These are phyloP conservation scores for Barnettozyma vustinii DNA, from an alignment of 805 yeast genomes.

Conservation along the genomic window DNA sequence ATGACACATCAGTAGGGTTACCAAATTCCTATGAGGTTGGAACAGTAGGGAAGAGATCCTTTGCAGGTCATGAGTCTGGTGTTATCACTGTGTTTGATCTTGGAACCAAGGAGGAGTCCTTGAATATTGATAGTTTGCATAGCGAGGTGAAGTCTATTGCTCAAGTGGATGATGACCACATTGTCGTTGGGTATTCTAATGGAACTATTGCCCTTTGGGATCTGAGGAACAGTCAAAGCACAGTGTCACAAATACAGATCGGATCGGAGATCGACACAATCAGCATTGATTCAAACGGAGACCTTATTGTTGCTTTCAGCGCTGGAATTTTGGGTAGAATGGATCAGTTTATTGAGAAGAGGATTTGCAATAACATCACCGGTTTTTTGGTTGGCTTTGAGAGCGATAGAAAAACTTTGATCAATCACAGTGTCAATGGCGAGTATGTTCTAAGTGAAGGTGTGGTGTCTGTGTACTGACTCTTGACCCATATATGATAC, in stretches of 20 bases:
- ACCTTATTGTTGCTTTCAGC: not conserved
- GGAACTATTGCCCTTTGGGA: constrained; percentile 40
- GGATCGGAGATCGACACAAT: constrained; percentile 14
- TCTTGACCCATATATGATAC: too few species aligned
- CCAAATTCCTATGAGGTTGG: constrained; percentile 39
- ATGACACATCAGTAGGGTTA: constrained; percentile 9
- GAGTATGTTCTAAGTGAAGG: too few species aligned
- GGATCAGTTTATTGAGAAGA: not conserved
- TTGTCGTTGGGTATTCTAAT: constrained; percentile 32
- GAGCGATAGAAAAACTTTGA: not conserved
- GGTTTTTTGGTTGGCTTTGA: not conserved
- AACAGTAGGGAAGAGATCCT: constrained; percentile 35
- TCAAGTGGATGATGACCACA: not conserved
- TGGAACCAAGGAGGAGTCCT: constrained; percentile 19
- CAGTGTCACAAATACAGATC: constrained; percentile 2
- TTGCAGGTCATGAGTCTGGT: constrained; percentile 39
- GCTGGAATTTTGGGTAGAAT: not conserved
- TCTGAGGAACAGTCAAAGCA: constrained; percentile 19
- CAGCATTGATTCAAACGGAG: not conserved
- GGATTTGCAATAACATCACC: not conserved
- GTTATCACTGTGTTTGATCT: constrained; percentile 38
- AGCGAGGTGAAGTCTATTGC: constrained; percentile 14
- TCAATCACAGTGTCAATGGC: not conserved
- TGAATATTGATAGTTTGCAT: constrained; percentile 22
- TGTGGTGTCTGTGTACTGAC: too few species aligned